Percentiles rank a stretch among this genome's conserved stretches.
Conservation (phyloP, 2,329 filamentous ascomycete genomes). For the Colletotrichum simmondsii region DNA sequence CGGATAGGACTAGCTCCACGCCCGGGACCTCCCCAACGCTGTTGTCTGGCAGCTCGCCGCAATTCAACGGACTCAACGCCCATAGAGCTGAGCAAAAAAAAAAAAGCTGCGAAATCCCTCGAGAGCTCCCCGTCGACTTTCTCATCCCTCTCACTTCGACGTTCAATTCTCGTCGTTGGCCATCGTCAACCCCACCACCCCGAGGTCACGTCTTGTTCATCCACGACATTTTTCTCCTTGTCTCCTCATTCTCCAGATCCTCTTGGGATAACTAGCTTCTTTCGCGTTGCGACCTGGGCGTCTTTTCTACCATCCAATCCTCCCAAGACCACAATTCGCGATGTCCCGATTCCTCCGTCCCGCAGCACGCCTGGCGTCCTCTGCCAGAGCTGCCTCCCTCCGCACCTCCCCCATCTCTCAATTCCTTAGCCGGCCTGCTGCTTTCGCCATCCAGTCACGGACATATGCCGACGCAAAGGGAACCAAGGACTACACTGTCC, state of each 20-base stretch:
- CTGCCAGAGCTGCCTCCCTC: constrained; percentile 50
- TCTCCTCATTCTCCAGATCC: neutral
- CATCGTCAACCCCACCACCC: constrained; percentile 25
- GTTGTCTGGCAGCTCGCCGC: constrained; percentile 34
- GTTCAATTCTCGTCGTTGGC: constrained; percentile 32
- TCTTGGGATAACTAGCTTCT: constrained; percentile 6
- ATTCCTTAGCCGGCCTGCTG: constrained; percentile 46
- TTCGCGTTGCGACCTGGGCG: constrained; percentile 17
- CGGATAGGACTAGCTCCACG: neutral
- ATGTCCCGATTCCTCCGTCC: constrained; percentile 66
- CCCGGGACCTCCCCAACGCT: constrained; percentile 35
- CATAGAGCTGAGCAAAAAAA: constrained; percentile 36
- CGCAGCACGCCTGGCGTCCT: constrained; percentile 59
- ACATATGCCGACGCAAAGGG: constrained; percentile 69
- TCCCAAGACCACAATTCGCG: constrained; percentile 33
- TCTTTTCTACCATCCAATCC: neutral
- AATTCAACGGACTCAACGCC: constrained; percentile 38
- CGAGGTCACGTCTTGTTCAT: constrained; percentile 18
- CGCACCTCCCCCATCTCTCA: constrained; percentile 49
- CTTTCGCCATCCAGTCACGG: constrained; percentile 58
- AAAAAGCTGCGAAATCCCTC: constrained; percentile 36
- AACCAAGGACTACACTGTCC: constrained; percentile 93
- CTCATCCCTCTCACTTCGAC: constrained; percentile 33
- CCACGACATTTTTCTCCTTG: neutral
- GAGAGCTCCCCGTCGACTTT: constrained; percentile 33